Base-by-base conservation (phyloP, 495 filamentous ascomycete genomes). In the Xylaria longipes region DNA sequence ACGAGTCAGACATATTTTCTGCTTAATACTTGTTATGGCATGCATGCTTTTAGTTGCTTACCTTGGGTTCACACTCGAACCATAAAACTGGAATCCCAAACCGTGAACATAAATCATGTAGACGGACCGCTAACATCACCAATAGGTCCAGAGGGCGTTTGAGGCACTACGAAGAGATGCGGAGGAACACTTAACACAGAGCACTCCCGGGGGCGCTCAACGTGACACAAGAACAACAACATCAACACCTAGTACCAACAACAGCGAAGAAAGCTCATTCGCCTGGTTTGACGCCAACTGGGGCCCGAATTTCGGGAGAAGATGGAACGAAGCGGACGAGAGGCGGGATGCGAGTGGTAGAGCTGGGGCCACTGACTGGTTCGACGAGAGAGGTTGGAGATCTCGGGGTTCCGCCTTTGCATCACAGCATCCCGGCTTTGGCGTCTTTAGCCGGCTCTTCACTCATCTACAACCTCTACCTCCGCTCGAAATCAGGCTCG, bases 321-420 rank as follows among this genome's bases (percentile, higher is more conserved):
- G 60, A 43, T 63, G 60, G 60, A 43, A 41, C 22, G 60, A 43
- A 14, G 22, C 11, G 11, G n/a, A 43, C 9, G 37, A 17, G 4
- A 15, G 12, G 17, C 31, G 57, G 20, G 33, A n/a, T 22, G 29
- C 31, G 29, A 29, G 54, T 6, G 54, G 27, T 27, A 29, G 27
- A 8, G 27, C 3, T 17, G 27, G 27, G 27, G 54, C 0, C 5
- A 6, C 27, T 8, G 37, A 63, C 22, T 63, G 60, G 60, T 63
- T 63, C 9, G 60, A 63, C 22, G 60, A 63, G 22, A 43, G 22
- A 63, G 37, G 60, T 27, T 63, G 60, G 60, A 41, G 60, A 63
- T 43, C 60, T 25, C 60, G 35, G n/a, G 39, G 60, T 9, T 63
- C 37, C 22, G n/a, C 35, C 37, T 63, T 63, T 7, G 9, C 60